Percentiles rank a stretch among this genome's conserved stretches.
These are phyloP conservation scores for Craspedostauros australis DNA, from an alignment of 108 stramenopile species.

Conservation along the genomic window DNA sequence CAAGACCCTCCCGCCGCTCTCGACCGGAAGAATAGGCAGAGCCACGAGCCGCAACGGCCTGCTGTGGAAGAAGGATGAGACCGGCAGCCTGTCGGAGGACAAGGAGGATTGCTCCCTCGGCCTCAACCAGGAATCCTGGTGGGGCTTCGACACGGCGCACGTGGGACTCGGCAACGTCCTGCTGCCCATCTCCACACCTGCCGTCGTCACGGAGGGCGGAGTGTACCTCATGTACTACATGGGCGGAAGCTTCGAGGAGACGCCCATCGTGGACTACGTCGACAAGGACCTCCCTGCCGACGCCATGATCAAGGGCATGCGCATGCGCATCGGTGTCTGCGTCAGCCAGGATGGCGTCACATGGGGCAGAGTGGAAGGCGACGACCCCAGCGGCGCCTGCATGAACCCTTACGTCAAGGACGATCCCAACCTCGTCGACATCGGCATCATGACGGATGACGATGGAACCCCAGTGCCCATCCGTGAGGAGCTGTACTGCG, in stretches of 20 bases:
- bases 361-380: slow-evolving; percentile 83
- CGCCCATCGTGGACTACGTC: slow-evolving; percentile 43
- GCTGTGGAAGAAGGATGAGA: slow-evolving; percentile 54
- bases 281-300: slow-evolving; percentile 26
- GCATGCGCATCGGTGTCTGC: slow-evolving; percentile 83
- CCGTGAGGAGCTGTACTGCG: slow-evolving; percentile 84
- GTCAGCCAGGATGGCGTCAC: slow-evolving; percentile 87
- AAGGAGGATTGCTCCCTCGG: slow-evolving; percentile 63
- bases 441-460: slow-evolving; percentile 37
- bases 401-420: slow-evolving; percentile 54
- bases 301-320: slow-evolving; percentile 81
- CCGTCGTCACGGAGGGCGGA: slow-evolving; percentile 75
- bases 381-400: slow-evolving; percentile 74
- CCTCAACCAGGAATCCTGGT: slow-evolving; percentile 87
- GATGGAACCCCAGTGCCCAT: slow-evolving; percentile 28
- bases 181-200: slow-evolving; percentile 76
- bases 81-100: slow-evolving; percentile 50
- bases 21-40: slow-evolving; percentile 75
- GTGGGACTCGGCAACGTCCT: slow-evolving; percentile 84
- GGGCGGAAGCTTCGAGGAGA: slow-evolving; percentile 83
- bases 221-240: slow-evolving; percentile 91
- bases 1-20: slow-evolving; percentile 54
- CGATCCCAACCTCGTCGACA: slow-evolving; percentile 37
- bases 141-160: slow-evolving; percentile 90
- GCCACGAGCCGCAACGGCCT: slow-evolving; percentile 69